Evolutionary conservation across 1,139 yeast species (phyloP).

Genomic region (Saccharomycopsis phalli): DNA sequence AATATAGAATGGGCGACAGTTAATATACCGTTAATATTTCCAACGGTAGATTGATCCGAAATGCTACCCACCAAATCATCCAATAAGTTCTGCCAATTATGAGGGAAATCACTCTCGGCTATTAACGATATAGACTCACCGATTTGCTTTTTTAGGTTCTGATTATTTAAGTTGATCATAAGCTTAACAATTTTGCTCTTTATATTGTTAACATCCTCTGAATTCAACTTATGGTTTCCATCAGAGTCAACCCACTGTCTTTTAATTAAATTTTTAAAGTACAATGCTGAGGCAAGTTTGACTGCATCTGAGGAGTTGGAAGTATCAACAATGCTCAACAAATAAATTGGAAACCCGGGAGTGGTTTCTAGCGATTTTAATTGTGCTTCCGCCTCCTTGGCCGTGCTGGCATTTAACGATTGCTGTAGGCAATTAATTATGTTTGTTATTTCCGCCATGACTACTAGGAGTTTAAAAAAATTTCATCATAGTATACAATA

Average conservation of each 20-base stretch:
- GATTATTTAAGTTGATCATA: slow-evolving; percentile 72
- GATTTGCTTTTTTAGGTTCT: slow-evolving; percentile 70
- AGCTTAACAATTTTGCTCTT: slow-evolving; percentile 70
- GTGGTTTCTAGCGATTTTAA: slow-evolving; percentile 53
- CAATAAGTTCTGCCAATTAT: slow-evolving; percentile 72
- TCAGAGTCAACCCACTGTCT: slow-evolving; percentile 88
- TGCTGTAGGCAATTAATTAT: slow-evolving; percentile 30
- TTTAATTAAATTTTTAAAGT: slow-evolving; percentile 79
- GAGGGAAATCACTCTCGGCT: slow-evolving; percentile 95
- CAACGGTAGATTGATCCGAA: slow-evolving; percentile 41
- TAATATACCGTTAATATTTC: slow-evolving; percentile 78
- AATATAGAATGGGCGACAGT: slow-evolving; percentile 93
- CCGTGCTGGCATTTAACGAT: slow-evolving; percentile 34
- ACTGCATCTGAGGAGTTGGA: slow-evolving; percentile 44
- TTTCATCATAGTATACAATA: no score
- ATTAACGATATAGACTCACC: slow-evolving; percentile 90
- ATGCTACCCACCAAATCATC: slow-evolving; percentile 67
- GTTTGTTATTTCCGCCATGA: slow-evolving; percentile 22
- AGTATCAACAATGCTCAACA: slow-evolving; percentile 73
- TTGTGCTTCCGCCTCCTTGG: slow-evolving; percentile 53
- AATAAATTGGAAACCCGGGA: slow-evolving; percentile 66
- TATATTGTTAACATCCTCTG: slow-evolving; percentile 55
- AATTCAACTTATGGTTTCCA: slow-evolving; percentile 62
- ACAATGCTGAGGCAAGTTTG: slow-evolving; percentile 82
- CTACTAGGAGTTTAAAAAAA: no score